phyloP scores from a whole-genome alignment of 1,284 basidiomycete genomes.

The Coniferiporia weirii region DNA sequence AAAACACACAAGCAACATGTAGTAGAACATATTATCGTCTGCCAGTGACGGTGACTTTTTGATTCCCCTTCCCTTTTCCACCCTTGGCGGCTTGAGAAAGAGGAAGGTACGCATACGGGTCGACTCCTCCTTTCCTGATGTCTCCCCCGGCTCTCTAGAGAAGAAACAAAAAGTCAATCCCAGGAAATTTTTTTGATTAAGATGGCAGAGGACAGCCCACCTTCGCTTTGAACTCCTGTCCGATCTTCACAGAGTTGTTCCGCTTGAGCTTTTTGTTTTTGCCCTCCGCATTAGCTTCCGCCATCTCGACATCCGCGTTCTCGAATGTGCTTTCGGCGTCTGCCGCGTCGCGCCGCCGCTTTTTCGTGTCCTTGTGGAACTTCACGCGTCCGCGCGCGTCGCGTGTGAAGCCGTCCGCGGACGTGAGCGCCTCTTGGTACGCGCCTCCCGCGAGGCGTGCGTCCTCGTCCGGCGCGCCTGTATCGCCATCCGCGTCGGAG shows the following conservation, averaged over 20 bases:
- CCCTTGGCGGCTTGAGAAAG: constrained; percentile 79
- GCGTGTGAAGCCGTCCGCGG: constrained; percentile 85
- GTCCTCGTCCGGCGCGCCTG: constrained; percentile 39
- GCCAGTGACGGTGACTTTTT: constrained; percentile 46
- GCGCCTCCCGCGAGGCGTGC: constrained; percentile 62
- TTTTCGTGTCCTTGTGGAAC: constrained; percentile 97
- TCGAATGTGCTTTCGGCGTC: constrained; percentile 37
- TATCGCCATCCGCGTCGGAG: constrained; percentile 40
- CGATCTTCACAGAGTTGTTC: constrained; percentile 58
- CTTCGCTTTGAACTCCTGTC: constrained; percentile 88
- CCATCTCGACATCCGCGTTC: constrained; percentile 71
- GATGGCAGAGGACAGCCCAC: constrained; percentile 31
- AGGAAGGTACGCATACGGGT: constrained; percentile 91
- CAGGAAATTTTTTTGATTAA: not conserved
- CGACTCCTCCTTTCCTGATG: constrained; percentile 79
- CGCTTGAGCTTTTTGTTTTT: constrained; percentile 52
- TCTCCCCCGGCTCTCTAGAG: constrained; percentile 86
- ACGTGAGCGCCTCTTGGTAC: constrained; percentile 78
- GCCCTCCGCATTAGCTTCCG: constrained; percentile 31
- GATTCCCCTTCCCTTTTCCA: constrained; percentile 36
- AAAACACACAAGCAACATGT: not conserved
- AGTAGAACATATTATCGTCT: constrained; percentile 29
- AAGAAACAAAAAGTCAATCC: not conserved
- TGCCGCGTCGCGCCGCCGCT: constrained; percentile 62
- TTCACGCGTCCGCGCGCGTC: constrained; percentile 83